Conservation (phyloP, 169 alveolate genomes). For the Plasmodium inui region DNA sequence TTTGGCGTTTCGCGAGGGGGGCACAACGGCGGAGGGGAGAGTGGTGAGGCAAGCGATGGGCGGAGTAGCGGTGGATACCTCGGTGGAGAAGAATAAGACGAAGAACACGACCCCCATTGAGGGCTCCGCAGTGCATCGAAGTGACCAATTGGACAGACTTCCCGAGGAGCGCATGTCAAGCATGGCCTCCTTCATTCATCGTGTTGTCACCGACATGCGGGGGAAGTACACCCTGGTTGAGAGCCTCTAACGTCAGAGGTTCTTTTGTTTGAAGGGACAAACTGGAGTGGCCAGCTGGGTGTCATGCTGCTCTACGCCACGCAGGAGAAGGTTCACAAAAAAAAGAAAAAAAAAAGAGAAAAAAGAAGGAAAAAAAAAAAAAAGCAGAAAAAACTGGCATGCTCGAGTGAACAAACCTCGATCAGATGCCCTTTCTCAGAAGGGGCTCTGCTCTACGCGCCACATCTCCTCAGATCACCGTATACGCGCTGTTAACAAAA, state of each 20-base stretch:
- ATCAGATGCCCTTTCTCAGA: neutral
- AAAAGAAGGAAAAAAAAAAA: too few relatives aligned
- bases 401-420: neutral
- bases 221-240: constrained; percentile 31
- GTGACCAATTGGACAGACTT: neutral
- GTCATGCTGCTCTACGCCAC: neutral
- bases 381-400: neutral
- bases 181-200: constrained; percentile 24
- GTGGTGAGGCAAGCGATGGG: neutral
- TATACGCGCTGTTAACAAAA: constrained; percentile 6
- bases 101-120: neutral
- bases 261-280: neutral
- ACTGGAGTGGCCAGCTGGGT: neutral
- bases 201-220: constrained; percentile 6
- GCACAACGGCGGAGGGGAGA: neutral
- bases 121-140: neutral
- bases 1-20: constrained; percentile 31
- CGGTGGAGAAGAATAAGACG: neutral
- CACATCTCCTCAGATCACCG: neutral
- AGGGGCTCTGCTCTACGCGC: neutral
- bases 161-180: neutral
- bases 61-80: neutral
- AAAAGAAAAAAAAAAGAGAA: too few relatives aligned
- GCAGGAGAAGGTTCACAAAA: neutral
- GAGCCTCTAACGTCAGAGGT: neutral